phyloP scores from a whole-genome alignment of 2,329 filamentous ascomycete species.

The Penicillium sp. region DNA sequence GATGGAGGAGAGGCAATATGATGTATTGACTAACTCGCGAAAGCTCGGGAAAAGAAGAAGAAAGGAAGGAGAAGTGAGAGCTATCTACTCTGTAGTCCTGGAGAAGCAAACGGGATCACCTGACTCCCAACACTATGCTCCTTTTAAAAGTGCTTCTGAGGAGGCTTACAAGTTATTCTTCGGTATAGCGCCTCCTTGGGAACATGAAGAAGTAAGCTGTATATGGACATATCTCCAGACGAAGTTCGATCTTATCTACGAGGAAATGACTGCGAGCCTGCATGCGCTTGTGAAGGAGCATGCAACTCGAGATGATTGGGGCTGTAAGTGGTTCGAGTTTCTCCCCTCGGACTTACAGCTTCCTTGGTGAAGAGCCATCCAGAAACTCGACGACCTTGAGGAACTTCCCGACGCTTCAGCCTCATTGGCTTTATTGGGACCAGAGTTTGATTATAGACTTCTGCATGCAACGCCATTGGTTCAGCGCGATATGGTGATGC shows the following conservation, averaged over 20 bases:
- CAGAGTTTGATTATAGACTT: conserved; percentile 16
- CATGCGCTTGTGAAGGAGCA: background rate
- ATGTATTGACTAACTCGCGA: too few species aligned
- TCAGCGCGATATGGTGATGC: conserved; percentile 15
- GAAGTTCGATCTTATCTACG: background rate
- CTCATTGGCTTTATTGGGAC: conserved; percentile 10
- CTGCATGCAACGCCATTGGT: conserved; percentile 4
- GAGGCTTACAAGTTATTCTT: conserved; percentile 20
- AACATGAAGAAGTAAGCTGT: conserved; percentile 21
- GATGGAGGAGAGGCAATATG: too few species aligned
- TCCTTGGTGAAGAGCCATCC: background rate
- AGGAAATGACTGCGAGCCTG: background rate
- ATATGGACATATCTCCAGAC: conserved; percentile 7
- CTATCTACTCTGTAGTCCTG: too few species aligned
- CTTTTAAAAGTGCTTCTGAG: background rate
- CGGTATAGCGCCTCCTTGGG: conserved; percentile 23
- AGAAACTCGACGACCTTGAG: background rate
- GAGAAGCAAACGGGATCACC: too few species aligned
- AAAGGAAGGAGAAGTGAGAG: too few species aligned
- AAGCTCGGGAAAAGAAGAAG: too few species aligned
- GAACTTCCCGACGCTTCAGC: background rate
- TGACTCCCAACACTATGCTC: background rate
- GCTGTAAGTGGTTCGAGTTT: background rate
- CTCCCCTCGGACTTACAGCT: background rate
- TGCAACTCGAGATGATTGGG: background rate